A percentile compares a stretch with the other conserved stretches of the same genome.
Conservation (phyloP, 148 eudicot species). For the Arbutus unedo region DNA sequence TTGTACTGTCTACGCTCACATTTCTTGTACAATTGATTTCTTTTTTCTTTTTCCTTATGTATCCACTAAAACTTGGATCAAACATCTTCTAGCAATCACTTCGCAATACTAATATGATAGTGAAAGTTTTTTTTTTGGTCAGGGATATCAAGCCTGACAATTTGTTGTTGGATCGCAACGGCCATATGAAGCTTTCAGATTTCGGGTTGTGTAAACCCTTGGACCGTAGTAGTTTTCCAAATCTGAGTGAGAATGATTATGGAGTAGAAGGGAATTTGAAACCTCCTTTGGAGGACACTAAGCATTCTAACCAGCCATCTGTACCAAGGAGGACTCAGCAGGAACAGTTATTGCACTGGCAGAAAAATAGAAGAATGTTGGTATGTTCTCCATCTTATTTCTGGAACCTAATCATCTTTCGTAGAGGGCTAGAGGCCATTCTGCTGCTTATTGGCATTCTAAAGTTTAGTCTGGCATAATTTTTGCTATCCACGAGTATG, state of each 20-base stretch:
- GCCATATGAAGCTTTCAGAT: slow-evolving; percentile 38
- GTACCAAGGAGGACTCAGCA: slow-evolving; percentile 30
- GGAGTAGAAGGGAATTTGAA: slow-evolving; percentile 8
- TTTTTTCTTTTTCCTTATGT: background rate
- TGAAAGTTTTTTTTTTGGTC: background rate
- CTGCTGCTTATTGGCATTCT: background rate
- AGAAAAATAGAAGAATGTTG: slow-evolving; percentile 36
- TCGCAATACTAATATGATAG: background rate
- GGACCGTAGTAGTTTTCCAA: slow-evolving; percentile 28
- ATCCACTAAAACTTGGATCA: background rate
- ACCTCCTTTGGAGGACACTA: background rate
- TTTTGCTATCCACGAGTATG: background rate
- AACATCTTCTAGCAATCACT: background rate
- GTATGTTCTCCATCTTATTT: slow-evolving; percentile 20
- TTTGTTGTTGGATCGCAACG: slow-evolving; percentile 34
- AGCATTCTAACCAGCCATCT: slow-evolving; percentile 12
- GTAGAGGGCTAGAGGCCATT: background rate
- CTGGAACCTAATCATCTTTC: background rate
- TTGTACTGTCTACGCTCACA: background rate
- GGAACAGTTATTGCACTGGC: slow-evolving; percentile 42
- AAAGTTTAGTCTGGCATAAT: background rate
- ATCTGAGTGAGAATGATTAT: slow-evolving; percentile 22
- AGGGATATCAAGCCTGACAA: slow-evolving; percentile 49
- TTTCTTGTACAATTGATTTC: background rate
- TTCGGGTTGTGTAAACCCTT: slow-evolving; percentile 44